Evolutionary conservation across 352 stramenopile species (phyloP).

Genomic region (Globisporangium barbulae): DNA sequence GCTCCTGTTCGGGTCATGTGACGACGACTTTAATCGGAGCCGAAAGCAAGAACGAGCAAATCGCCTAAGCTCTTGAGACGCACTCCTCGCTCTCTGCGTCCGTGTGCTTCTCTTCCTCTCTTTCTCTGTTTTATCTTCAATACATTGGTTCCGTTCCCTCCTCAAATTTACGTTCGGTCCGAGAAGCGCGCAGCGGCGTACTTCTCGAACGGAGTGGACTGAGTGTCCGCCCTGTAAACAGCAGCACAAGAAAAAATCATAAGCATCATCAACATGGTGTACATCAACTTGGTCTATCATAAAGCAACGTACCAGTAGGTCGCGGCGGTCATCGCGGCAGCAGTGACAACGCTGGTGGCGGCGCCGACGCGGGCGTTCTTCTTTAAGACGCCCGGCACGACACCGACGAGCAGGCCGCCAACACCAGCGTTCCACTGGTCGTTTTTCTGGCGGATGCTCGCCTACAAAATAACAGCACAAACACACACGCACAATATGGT

Average conservation of each 20-base stretch:
- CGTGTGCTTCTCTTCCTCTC: neutral
- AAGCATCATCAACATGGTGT: neutral
- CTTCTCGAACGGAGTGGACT: conserved; percentile 62
- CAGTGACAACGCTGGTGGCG: conserved; percentile 43
- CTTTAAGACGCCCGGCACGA: conserved; percentile 70
- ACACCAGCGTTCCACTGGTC: conserved; percentile 68
- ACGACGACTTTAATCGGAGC: neutral
- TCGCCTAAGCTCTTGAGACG: neutral
- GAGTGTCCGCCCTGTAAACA: conserved; percentile 34
- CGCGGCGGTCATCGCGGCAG: conserved; percentile 40
- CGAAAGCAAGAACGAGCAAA: neutral
- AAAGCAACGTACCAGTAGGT: conserved; percentile 60
- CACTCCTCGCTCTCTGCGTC: neutral
- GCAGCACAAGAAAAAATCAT: neutral
- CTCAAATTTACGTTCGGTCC: conserved; percentile 42
- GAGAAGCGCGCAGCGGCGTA: conserved; percentile 48
- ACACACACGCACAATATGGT: neutral
- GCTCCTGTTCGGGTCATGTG: neutral
- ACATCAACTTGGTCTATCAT: neutral
- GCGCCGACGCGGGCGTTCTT: conserved; percentile 68
- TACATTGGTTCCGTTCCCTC: conserved; percentile 1
- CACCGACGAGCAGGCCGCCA: conserved; percentile 56
- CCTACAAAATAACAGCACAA: conserved; percentile 15
- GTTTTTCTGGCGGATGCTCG: conserved; percentile 67
- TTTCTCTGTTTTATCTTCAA: conserved; percentile 13